Base-by-base conservation (phyloP, 1,284 basidiomycete species). In the Prillingera fragicola region DNA sequence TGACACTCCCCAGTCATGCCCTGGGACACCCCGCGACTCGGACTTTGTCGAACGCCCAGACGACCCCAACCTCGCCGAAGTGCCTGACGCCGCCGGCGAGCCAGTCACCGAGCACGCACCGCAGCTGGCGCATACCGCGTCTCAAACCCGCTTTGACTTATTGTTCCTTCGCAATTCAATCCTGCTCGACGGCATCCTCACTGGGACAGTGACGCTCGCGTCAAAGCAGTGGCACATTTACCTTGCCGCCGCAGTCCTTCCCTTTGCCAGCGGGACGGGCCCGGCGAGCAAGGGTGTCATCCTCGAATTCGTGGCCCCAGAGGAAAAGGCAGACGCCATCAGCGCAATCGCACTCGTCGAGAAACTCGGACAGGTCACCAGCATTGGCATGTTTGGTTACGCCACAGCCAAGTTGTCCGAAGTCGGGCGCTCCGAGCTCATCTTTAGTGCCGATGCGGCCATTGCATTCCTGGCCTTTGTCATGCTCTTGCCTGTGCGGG, bases 201-300 rank as follows among this genome's bases (percentile, higher is more conserved):
- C 69, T 0, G 54, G 50, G 12, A 33, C 43, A 6, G 50, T 61
- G 7, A 47, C 59, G 5, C 49, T 67, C 33, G 50, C 57, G 3
- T 42, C 27, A 3, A 17, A 43, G 8, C 52, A 58, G 0, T 65
- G 60, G 65, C 65, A 71, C 39, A 57, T 72, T 33, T 69, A 67
- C 41, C 23, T 63, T 15, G 70, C 71, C 0, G 70, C 67, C 0
- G 56, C 43, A 0, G 45, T 71, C 0, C 43, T 73, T 14, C 71
- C 71, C 1, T 63, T 71, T 32, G 69, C 70, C 13, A 62, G 58
- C 18, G 71, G 67, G 3, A 70, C 70, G 0, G 69, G 67, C 1
- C 57, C 67, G 8, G 70, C 71, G 1, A 53, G 57, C 14, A 71
- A 70, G 43, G 71, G 71, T 6, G 68, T 71, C 8, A 54, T 60